phyloP scores from a whole-genome alignment of 257 asterid genomes.

The Capsicum rhomboideum region DNA sequence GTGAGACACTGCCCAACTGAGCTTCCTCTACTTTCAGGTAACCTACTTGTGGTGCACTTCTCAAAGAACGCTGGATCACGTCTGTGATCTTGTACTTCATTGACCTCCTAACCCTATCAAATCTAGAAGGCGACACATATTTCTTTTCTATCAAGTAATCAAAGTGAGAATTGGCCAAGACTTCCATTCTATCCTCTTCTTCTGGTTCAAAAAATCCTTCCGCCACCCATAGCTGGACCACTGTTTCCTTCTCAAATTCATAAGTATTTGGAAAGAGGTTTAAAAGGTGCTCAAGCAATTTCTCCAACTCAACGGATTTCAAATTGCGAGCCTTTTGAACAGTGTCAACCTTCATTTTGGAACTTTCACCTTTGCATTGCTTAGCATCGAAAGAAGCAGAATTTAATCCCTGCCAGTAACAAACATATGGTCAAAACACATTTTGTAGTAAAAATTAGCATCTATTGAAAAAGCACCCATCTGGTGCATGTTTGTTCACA shows the following conservation, averaged over 20 bases:
- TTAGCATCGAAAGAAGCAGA: background rate
- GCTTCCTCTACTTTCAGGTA: conserved; percentile 11
- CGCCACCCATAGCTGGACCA: conserved; percentile 42
- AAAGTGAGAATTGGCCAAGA: conserved; percentile 19
- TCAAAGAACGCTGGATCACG: too few relatives aligned
- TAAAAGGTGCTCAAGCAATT: background rate
- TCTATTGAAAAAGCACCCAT: too few relatives aligned
- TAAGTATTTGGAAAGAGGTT: conserved; percentile 1
- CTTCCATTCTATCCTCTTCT: conserved; percentile 21
- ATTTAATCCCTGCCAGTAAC: too few relatives aligned
- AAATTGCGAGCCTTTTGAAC: background rate
- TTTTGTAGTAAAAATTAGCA: too few relatives aligned
- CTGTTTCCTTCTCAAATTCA: conserved; percentile 31
- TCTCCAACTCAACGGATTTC: too few relatives aligned
- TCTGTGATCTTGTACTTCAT: conserved; percentile 16
- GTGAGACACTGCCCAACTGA: conserved; percentile 4
- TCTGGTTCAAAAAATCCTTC: conserved; percentile 26
- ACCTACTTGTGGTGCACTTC: conserved; percentile 1
- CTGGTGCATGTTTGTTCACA: too few relatives aligned
- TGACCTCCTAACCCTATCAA: background rate
- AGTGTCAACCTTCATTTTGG: background rate
- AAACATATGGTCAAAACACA: too few relatives aligned
- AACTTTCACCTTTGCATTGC: background rate
- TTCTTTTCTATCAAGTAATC: conserved; percentile 13
- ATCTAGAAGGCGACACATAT: conserved; percentile 12